Conservation (phyloP, 1,139 yeast species). For the Saccharomyces hybrid region DNA sequence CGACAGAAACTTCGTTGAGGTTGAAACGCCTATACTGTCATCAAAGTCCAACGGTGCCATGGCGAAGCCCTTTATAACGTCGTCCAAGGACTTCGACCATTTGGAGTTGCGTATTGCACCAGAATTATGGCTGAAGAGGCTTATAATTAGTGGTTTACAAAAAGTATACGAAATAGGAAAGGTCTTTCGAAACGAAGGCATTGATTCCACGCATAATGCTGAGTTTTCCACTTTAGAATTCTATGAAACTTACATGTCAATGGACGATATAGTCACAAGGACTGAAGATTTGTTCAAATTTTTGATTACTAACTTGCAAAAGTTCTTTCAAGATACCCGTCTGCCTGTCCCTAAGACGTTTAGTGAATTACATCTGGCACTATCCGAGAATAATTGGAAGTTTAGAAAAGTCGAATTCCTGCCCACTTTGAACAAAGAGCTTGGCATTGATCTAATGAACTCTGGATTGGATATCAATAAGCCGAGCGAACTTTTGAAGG, state of each 20-base stretch:
- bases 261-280: constrained; percentile 66
- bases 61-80: constrained; percentile 73
- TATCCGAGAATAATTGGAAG: constrained; percentile 26
- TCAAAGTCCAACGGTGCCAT: constrained; percentile 77
- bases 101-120: constrained; percentile 84
- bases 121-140: constrained; percentile 81
- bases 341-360: constrained; percentile 11
- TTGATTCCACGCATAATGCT: constrained; percentile 95
- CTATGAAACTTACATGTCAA: constrained; percentile 92
- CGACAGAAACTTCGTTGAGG: constrained; percentile 60
- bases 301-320: constrained; percentile 28
- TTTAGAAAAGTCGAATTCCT: constrained; percentile 48
- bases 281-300: constrained; percentile 52
- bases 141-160: constrained; percentile 79
- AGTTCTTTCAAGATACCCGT: neutral
- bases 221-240: constrained; percentile 98
- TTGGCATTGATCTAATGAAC: constrained; percentile 31
- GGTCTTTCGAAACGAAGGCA: constrained; percentile 84
- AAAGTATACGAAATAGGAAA: constrained; percentile 80
- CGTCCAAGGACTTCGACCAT: constrained; percentile 36
- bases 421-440: constrained; percentile 43
- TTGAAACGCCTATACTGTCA: constrained; percentile 78
- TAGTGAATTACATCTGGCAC: constrained; percentile 39
- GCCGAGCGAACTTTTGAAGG: constrained; percentile 34
- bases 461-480: constrained; percentile 33